Evolutionary conservation across 1,284 basidiomycete genomes (phyloP).

Genomic region (Puccinia coronata): DNA sequence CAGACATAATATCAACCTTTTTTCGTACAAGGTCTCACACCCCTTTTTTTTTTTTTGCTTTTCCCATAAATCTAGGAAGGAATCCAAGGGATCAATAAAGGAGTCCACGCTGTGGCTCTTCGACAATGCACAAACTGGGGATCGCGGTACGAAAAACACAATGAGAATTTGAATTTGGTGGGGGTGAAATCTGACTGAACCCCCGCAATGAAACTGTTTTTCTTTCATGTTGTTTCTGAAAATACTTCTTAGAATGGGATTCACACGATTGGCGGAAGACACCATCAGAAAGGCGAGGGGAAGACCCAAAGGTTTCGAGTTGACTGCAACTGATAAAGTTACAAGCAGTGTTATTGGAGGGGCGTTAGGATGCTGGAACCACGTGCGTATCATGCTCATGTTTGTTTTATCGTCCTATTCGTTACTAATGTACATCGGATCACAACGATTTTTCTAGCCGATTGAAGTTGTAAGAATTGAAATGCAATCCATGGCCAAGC

Average conservation of each 20-base stretch:
- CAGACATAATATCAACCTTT: no score
- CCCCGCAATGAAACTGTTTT: no score
- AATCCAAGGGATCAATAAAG: slow-evolving; percentile 47
- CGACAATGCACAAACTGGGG: slow-evolving; percentile 50
- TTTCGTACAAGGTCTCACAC: not conserved
- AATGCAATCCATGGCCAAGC: slow-evolving; percentile 49
- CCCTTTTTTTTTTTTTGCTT: not conserved
- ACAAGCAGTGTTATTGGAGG: slow-evolving; percentile 44
- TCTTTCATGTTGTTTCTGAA: not conserved
- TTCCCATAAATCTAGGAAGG: slow-evolving; percentile 29
- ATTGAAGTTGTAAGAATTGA: slow-evolving; percentile 49
- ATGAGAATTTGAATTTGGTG: not conserved
- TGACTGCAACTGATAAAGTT: slow-evolving; percentile 37
- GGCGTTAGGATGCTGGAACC: slow-evolving; percentile 47
- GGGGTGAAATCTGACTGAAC: no score
- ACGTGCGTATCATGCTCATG: slow-evolving; percentile 17
- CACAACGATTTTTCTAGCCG: slow-evolving; percentile 13
- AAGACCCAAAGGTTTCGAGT: slow-evolving; percentile 6
- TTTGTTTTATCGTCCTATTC: not conserved
- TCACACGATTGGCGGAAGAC: slow-evolving; percentile 44
- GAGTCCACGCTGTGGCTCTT: slow-evolving; percentile 45
- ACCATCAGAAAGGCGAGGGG: slow-evolving; percentile 20
- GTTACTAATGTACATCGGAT: not conserved
- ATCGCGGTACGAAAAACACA: slow-evolving; percentile 26
- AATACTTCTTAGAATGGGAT: slow-evolving; percentile 20